Conservation (phyloP, 495 filamentous ascomycete genomes). For the Penicillium canescens region DNA sequence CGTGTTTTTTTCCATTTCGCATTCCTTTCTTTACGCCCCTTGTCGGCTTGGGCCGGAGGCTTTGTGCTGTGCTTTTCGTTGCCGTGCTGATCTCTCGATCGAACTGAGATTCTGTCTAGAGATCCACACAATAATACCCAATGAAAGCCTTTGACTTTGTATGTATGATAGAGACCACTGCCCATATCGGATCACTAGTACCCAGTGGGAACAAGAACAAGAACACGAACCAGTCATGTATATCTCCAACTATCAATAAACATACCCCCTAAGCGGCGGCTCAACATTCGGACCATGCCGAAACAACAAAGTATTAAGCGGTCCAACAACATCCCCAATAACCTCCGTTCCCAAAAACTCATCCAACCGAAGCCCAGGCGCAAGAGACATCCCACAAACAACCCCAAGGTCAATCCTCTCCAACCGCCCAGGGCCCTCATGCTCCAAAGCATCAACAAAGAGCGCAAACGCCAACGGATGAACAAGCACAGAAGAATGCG, state of each 20-base stretch:
- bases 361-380: constrained; percentile 32
- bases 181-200: not conserved
- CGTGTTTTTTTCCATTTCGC: constrained; percentile 4
- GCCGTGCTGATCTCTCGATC: constrained; percentile 2
- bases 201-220: not conserved
- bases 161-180: constrained; percentile 3
- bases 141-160: constrained; percentile 19
- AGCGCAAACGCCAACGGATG: constrained; percentile 42
- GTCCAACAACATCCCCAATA: constrained; percentile 2
- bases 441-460: constrained; percentile 40
- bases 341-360: constrained; percentile 39
- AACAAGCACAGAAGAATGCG: constrained; percentile 40
- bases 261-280: constrained; percentile 8
- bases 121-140: constrained; percentile 23
- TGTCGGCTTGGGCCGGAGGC: constrained; percentile 6
- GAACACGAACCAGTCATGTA: not conserved
- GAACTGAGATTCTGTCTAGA: constrained; percentile 6
- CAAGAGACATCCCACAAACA: constrained; percentile 28
- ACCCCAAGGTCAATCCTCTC: constrained; percentile 22
- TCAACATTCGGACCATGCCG: not conserved
- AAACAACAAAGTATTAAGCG: constrained; percentile 9
- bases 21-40: not conserved
- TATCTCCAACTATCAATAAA: no score
- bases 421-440: constrained; percentile 36
- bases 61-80: constrained; percentile 6